Conservation (phyloP, 2,329 filamentous ascomycete species). For the Diaporthe citriasiana region DNA sequence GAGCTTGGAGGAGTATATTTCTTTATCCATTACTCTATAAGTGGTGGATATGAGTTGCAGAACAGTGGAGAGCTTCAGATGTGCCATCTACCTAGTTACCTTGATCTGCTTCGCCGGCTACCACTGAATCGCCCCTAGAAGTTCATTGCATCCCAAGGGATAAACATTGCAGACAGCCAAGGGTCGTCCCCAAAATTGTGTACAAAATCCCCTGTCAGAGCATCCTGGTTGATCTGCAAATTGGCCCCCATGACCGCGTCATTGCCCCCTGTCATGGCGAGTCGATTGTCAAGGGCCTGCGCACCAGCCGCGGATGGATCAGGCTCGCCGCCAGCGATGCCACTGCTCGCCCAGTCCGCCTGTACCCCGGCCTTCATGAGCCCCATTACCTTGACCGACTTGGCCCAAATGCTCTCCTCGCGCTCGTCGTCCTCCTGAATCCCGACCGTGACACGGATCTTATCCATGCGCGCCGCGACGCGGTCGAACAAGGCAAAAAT, state of each 20-base stretch:
- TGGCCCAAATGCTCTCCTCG: constrained; percentile 31
- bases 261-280: neutral
- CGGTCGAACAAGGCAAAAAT: constrained; percentile 50
- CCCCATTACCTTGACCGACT: constrained; percentile 12
- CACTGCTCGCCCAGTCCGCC: constrained; percentile 19
- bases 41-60: neutral
- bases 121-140: neutral
- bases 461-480: constrained; percentile 41
- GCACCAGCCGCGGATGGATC: constrained; percentile 10
- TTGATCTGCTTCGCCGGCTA: too few species aligned
- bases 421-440: constrained; percentile 35
- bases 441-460: neutral
- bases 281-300: constrained; percentile 1
- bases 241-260: constrained; percentile 15
- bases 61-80: neutral
- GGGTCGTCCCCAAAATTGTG: constrained; percentile 37
- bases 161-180: constrained; percentile 42
- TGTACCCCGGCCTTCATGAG: constrained; percentile 13
- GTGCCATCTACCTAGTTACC: neutral
- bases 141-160: constrained; percentile 41
- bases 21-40: neutral
- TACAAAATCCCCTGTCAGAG: constrained; percentile 24
- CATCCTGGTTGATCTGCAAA: constrained; percentile 31
- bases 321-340: constrained; percentile 8
- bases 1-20: neutral